Percentiles rank a stretch among this genome's conserved stretches.
Evolutionary conservation across 768 basidiomycete species (phyloP).

Genomic region (Tylopilus sp.): DNA sequence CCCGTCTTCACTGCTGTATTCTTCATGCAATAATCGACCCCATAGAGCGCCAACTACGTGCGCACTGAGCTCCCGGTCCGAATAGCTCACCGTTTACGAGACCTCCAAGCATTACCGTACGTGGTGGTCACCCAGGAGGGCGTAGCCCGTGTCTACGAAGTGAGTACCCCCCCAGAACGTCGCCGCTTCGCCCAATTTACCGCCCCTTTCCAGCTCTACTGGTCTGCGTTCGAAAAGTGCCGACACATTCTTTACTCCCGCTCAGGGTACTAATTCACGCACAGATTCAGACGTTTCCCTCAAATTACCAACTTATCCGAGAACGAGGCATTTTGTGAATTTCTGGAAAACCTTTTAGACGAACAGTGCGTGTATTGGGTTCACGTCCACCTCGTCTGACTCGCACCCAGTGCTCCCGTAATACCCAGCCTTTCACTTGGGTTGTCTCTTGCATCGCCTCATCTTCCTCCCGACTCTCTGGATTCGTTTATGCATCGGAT

Average conservation of each 20-base stretch:
- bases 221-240: constrained; percentile 83
- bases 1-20: background rate
- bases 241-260: constrained; percentile 7
- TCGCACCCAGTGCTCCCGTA: constrained; percentile 56
- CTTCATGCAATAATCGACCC: background rate
- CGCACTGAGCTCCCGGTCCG: constrained; percentile 85
- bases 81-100: constrained; percentile 82
- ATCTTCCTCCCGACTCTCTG: constrained; percentile 71
- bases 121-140: constrained; percentile 84
- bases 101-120: constrained; percentile 83
- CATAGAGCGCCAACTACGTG: constrained; percentile 85
- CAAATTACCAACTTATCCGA: constrained; percentile 67
- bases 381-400: constrained; percentile 11
- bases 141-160: constrained; percentile 81
- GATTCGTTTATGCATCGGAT: constrained; percentile 90
- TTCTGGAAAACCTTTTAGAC: constrained; percentile 58
- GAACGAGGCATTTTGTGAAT: constrained; percentile 76
- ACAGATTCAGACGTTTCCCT: constrained; percentile 71
- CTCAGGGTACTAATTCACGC: constrained; percentile 13
- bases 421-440: constrained; percentile 84
- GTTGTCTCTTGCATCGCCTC: constrained; percentile 78
- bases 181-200: background rate
- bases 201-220: constrained; percentile 58
- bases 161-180: constrained; percentile 33
- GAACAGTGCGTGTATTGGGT: constrained; percentile 81